A percentile compares a stretch with the other conserved stretches of the same genome.
phyloP scores from a whole-genome alignment of 2,329 filamentous ascomycete species.

The Pseudogymnoascus sp. region DNA sequence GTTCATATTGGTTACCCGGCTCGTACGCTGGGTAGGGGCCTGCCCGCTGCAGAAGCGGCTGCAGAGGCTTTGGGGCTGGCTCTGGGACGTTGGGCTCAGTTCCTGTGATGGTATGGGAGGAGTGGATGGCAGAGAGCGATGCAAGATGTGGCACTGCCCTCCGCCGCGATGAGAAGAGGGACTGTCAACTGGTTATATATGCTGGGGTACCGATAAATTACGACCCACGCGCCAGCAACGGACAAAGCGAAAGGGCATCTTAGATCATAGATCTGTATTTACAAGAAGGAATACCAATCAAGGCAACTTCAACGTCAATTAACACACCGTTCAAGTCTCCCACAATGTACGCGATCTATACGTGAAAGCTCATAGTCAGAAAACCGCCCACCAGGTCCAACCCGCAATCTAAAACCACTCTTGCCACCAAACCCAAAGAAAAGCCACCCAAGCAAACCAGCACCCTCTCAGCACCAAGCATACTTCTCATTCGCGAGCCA shows the following conservation, averaged over 20 bases:
- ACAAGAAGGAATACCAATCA: background rate
- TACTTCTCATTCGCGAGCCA: constrained; percentile 74
- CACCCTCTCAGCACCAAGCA: constrained; percentile 55
- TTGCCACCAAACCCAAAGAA: background rate
- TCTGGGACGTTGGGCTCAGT: background rate
- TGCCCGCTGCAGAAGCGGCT: background rate
- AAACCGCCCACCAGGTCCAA: background rate
- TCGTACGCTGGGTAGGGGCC: background rate
- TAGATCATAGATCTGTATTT: background rate
- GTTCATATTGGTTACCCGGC: background rate
- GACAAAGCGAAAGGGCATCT: background rate
- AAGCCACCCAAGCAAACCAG: background rate
- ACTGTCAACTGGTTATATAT: background rate
- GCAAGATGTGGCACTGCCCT: background rate
- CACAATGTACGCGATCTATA: background rate
- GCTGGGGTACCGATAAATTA: background rate
- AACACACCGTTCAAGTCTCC: background rate
- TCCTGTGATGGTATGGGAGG: background rate
- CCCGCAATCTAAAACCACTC: background rate
- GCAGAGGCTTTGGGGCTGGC: background rate
- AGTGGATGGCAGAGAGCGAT: background rate
- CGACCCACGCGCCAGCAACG: background rate
- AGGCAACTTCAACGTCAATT: constrained; percentile 4
- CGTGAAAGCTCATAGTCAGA: background rate
- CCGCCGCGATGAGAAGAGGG: background rate